Base-by-base conservation (phyloP, 371 early-diverging fungal species). In the Encephalitozoon romaleae region DNA sequence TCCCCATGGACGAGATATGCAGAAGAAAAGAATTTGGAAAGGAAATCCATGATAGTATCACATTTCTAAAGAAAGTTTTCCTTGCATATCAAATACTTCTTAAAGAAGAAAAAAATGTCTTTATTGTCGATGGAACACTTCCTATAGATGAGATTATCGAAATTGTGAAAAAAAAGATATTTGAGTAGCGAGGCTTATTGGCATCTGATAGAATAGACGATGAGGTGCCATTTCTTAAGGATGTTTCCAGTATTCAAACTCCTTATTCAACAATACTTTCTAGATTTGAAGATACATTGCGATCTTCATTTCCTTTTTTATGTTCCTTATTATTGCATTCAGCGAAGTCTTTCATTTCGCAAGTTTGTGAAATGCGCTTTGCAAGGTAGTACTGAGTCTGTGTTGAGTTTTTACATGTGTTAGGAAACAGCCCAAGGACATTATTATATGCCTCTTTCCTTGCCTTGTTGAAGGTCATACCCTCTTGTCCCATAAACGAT, bases 21-120 rank as follows among this genome's bases (percentile, higher is more conserved):
- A 85, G 87, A 63, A 86, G 97, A 32, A 89, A 87, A 6, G 94
- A 90, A 2, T 99, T 89, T 87, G 99, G 99, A 15, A 88, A 88
- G 9, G 98, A 99, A 83, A 84, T 93, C 1, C 95, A 95, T 80
- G 97, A 98, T 85, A 89, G 88, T 70, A 78, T 86, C 15, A 91
- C 90, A n/a, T 86, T 95, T 52, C 94, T 94, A 81, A 82, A 86
- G 39, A 88, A 87, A 64, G 92, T 93, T 5, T 86, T 81, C 55
- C 15, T 30, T 9, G 51, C 32, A n/a, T 83, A 83, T 65, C 74
- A 75, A 51, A 23, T 49, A 6, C 39, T 70, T 3, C 53, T 83
- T 34, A 59, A 59, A 23, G 63, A 65, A 18, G 64, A 73, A 71
- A 45, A 70, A 47, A 64, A 42, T 12, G 34, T 75, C 18, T 38